Evolutionary conservation across 176 grass and related monocot genomes (phyloP), one percentile per base, ranked within the genome.

Genomic region (Carex myosuroides): DNA sequence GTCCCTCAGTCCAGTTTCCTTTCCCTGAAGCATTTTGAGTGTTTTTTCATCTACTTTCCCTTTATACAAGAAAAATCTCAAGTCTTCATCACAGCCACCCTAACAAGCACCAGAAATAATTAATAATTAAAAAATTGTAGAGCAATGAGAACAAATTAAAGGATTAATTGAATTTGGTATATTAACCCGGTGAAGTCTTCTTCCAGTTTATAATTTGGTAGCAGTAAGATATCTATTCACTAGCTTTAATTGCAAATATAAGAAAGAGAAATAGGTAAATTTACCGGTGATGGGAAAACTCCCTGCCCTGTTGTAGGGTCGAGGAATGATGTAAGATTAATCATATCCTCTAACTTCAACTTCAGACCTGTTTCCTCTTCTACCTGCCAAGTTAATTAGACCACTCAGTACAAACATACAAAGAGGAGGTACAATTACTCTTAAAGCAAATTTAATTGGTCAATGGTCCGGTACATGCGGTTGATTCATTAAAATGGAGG

Each of bases 291-390:
- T 7, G 92, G 92, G 64, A 93, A 67, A 79, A 98, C 86, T 85
- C 78, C 89, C 52, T 80, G 69, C 72, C 95, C 92, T 62, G 88
- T 95, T 8, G 80, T 39, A 80, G 89, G 85, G 70, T 95, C 88
- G 24, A 98, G 86, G 20, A 93, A 83, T 44, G 89, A 88, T 54
- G 96, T 98, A 16, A 98, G 96, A 74, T 98, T 92, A 86, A 95
- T 37, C 93, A 95, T 92, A 39, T 98, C 89, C 44, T 89, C 86
- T 3, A 93, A 26, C 11, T 93, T 95, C 56, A 98, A 88, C 84
- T 88, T 89, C 82, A 98, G 94, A 7, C 92, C 92, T 65, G 85
- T 91, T 86, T 98, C 95, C 80, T 95, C 95, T 87, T 98, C 92
- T 9, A 93, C 95, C 95, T 95, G 86, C 21, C 46, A 90, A 1